Evolutionary conservation across 139 green algal genomes (phyloP).

Genomic region (Chlamydomonas incerta): DNA sequence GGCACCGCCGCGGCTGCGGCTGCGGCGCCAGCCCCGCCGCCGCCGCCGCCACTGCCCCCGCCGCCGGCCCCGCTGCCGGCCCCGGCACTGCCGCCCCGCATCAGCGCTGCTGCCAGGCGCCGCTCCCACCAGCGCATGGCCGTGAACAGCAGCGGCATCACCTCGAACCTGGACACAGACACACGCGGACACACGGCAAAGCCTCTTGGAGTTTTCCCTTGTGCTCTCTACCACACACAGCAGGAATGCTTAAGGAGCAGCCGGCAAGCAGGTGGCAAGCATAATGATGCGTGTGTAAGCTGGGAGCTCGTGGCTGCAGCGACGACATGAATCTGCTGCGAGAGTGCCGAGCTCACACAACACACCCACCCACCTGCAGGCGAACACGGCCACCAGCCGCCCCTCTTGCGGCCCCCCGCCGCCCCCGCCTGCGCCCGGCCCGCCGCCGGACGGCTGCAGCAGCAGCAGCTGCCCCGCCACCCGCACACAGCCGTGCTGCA

Average conservation of each 20-base stretch:
- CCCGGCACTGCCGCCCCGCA: no score
- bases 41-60: not conserved
- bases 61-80: not conserved
- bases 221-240: no score
- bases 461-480: slow-evolving; percentile 1
- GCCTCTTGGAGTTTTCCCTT: no score
- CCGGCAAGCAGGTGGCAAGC: no score
- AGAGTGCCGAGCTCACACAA: no score
- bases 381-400: not conserved
- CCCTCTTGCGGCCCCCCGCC: not conserved
- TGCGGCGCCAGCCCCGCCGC: not conserved
- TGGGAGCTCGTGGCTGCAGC: no score
- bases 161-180: not conserved
- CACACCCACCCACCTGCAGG: not conserved
- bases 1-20: not conserved
- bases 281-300: no score
- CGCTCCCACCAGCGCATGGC: slow-evolving; percentile 9
- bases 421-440: not conserved
- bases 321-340: no score
- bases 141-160: slow-evolving; percentile 2
- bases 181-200: not conserved
- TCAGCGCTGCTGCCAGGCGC: not conserved
- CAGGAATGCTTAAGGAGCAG: no score
- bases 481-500: not conserved
- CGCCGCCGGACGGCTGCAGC: not conserved